Conservation (phyloP, 2,329 filamentous ascomycete species). For the Trichoderma brevicompactum region DNA sequence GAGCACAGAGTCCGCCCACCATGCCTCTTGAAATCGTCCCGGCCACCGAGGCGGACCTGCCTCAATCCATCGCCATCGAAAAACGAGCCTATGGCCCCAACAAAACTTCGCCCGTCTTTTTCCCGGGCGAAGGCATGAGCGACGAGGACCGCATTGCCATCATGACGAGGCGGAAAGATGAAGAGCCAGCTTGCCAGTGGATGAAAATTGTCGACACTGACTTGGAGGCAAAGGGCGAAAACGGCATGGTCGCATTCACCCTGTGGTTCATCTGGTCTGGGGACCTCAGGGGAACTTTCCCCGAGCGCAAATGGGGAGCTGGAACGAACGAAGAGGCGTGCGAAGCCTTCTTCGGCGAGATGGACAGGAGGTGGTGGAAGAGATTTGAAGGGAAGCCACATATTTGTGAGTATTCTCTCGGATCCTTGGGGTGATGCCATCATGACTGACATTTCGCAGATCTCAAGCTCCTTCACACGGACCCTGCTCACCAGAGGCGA, state of each 20-base stretch:
- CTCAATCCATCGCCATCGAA: slow-evolving; percentile 45
- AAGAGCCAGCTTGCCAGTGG: slow-evolving; percentile 41
- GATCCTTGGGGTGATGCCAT: too few relatives aligned
- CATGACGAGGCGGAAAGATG: slow-evolving; percentile 34
- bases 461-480: slow-evolving; percentile 46
- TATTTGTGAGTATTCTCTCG: slow-evolving; percentile 39
- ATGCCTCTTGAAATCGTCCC: slow-evolving; percentile 47
- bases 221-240: slow-evolving; percentile 36
- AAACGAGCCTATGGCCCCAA: slow-evolving; percentile 43
- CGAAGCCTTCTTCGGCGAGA: slow-evolving; percentile 40
- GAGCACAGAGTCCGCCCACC: neutral
- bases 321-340: slow-evolving; percentile 43
- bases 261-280: slow-evolving; percentile 44
- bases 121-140: slow-evolving; percentile 36
- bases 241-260: slow-evolving; percentile 43
- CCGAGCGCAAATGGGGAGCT: slow-evolving; percentile 38
- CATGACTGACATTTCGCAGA: slow-evolving; percentile 34
- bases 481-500: slow-evolving; percentile 44
- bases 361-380: slow-evolving; percentile 39
- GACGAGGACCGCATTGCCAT: slow-evolving; percentile 33
- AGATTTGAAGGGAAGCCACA: slow-evolving; percentile 41
- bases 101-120: slow-evolving; percentile 41
- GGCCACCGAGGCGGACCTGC: slow-evolving; percentile 44
- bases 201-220: slow-evolving; percentile 44
- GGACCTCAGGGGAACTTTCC: slow-evolving; percentile 28